Evolutionary conservation across 495 filamentous ascomycete genomes (phyloP).

Genomic region (Sphaerosporella brunnea): DNA sequence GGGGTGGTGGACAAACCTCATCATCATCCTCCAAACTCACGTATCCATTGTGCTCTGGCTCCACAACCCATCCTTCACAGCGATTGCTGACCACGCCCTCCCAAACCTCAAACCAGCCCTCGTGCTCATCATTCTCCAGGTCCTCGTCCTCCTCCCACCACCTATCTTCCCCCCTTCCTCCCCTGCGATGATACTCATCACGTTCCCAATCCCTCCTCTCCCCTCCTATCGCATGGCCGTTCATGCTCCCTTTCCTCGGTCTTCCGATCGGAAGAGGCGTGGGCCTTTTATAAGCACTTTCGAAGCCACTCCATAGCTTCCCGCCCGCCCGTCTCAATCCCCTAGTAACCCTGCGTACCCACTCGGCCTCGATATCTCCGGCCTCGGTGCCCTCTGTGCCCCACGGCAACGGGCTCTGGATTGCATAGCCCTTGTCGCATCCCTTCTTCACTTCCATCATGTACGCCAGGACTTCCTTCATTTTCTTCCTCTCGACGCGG

Average conservation of each 20-base stretch:
- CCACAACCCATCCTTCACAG: conserved; percentile 2
- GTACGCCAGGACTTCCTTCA: conserved; percentile 1
- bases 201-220: background rate
- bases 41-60: background rate
- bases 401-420: background rate
- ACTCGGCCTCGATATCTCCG: background rate
- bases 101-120: conserved; percentile 5
- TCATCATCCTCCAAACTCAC: conserved; percentile 2
- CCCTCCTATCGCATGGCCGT: background rate
- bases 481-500: background rate
- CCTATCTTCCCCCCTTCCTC: too few relatives aligned
- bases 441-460: background rate
- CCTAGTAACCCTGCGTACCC: background rate
- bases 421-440: background rate
- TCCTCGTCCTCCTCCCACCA: background rate
- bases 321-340: background rate
- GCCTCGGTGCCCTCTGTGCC: background rate
- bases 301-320: background rate
- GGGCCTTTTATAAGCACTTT: background rate
- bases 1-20: conserved; percentile 3
- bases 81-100: background rate
- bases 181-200: too few relatives aligned
- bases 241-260: background rate
- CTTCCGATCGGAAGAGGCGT: background rate
- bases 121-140: background rate